A percentile compares a stretch with the other conserved stretches of the same genome.
These are phyloP conservation scores for Taiozyma onychis DNA, from an alignment of 1,139 yeast species.

Conservation along the genomic window DNA sequence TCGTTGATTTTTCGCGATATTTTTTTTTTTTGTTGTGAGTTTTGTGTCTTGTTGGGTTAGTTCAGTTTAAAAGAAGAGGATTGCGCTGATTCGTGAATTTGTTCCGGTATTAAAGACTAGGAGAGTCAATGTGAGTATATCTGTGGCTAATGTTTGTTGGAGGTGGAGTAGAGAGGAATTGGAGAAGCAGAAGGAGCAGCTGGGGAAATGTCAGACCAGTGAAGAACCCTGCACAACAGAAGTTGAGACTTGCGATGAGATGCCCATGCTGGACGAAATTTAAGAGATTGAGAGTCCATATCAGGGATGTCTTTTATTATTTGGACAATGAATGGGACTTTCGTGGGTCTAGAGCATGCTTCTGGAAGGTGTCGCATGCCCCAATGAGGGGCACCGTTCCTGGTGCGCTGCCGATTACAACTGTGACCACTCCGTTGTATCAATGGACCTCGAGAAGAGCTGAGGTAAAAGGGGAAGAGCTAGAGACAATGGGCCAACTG, in stretches of 20 bases:
- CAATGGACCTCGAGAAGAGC: too few relatives aligned
- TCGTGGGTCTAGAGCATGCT: background rate
- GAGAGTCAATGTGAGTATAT: background rate
- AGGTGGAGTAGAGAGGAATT: background rate
- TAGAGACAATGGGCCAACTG: too few relatives aligned
- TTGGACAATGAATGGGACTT: too few relatives aligned
- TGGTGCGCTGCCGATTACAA: too few relatives aligned
- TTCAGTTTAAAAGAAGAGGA: background rate
- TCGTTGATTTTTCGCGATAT: background rate
- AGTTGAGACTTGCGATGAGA: background rate
- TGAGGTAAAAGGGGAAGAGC: too few relatives aligned
- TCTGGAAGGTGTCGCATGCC: background rate
- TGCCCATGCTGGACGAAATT: background rate
- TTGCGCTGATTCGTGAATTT: background rate
- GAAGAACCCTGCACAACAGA: too few relatives aligned
- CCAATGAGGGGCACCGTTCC: too few relatives aligned
- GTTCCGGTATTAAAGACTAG: background rate
- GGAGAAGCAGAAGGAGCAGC: background rate
- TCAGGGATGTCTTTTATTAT: too few relatives aligned
- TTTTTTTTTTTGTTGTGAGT: background rate
- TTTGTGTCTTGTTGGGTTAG: background rate
- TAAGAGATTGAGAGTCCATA: background rate
- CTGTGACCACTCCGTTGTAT: too few relatives aligned
- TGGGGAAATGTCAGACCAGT: background rate
- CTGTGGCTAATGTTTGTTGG: too few relatives aligned